Conservation (phyloP, 192 early-diverging fungal species). For the Jimgerdemannia flammicorona region DNA sequence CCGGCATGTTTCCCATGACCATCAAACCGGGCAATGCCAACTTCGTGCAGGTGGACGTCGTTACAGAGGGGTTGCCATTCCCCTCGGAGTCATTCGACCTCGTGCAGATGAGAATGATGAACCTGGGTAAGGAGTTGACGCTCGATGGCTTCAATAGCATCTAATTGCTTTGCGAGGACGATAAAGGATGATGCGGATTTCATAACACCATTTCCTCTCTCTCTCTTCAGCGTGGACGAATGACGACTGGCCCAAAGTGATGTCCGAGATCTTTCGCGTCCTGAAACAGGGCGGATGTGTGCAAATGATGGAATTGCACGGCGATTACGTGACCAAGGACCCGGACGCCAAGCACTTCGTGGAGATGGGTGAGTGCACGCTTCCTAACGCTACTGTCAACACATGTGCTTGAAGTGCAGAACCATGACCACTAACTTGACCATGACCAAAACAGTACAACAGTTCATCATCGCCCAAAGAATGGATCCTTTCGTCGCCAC, state of each 20-base stretch:
- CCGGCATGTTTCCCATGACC: conserved; percentile 7
- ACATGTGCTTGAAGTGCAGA: too few species aligned
- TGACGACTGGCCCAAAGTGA: conserved; percentile 9
- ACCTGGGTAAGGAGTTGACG: background rate
- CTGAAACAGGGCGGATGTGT: conserved; percentile 23
- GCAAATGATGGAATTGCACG: conserved; percentile 7
- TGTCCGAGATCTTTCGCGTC: conserved; percentile 8
- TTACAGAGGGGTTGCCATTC: conserved; percentile 15
- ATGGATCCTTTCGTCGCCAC: background rate
- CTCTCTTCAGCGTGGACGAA: background rate
- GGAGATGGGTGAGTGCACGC: background rate
- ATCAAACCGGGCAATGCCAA: conserved; percentile 11
- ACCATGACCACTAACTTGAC: too few species aligned
- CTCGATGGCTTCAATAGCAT: too few species aligned
- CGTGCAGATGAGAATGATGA: background rate
- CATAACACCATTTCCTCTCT: background rate
- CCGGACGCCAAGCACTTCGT: background rate
- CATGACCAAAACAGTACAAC: background rate
- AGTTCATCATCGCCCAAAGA: background rate
- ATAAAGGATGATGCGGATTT: background rate
- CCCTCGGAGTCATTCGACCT: conserved; percentile 22
- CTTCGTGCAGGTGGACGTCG: conserved; percentile 14
- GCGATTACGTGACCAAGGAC: background rate
- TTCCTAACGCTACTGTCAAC: background rate
- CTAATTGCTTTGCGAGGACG: background rate